Evolutionary conservation across 2,329 filamentous ascomycete species (phyloP), one percentile per base, ranked within the genome.

Genomic region (Zopfia rhizophila): DNA sequence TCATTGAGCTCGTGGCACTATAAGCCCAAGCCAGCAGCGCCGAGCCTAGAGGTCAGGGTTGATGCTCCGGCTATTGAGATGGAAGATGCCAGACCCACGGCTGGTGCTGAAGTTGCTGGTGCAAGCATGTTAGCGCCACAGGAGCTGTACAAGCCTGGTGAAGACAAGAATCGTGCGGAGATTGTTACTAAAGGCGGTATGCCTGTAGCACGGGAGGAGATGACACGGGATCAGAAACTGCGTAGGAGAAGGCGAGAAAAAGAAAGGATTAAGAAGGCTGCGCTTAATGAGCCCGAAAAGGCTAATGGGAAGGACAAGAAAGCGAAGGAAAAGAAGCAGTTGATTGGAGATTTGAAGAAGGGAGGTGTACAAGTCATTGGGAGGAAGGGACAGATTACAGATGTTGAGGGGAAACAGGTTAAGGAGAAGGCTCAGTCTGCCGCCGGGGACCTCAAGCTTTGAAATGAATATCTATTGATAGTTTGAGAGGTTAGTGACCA

Each of bases 1-100:
- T 85, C 90, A 18, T 84, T 99, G 53, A 92, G 87, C 72, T 96
- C 89, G 69, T 96, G 91, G 87, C 89, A 97, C 75, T 97, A 96
- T 82, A 92, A 90, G 72, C 94, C 94, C 41, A 95, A 92, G 76
- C 87, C 90, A 8, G 82, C 87, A 2, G 88, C 88, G 38, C 85
- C 90, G n/a, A 84, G 84, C 32, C 83, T 99, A 53, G 92, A 90
- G 30, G 89, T 97, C 43, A 88, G 97, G 23, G 83, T 90, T 18
- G 93, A 97, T 72, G 90, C 94, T 3, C 90, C 92, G n/a, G 91
- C 90, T 3, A 87, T 97, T 55, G 82, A 84, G 57, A 96, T 97
- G 89, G 94, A 99, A 76, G 94, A 99, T 66, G 93, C 91, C 1
- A 88, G 96, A 61, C 93, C 94, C 6, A 87, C 88, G 12, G 90